Evolutionary conservation across 441 rosid genomes (phyloP).

Genomic region (Mallotus repandus): DNA sequence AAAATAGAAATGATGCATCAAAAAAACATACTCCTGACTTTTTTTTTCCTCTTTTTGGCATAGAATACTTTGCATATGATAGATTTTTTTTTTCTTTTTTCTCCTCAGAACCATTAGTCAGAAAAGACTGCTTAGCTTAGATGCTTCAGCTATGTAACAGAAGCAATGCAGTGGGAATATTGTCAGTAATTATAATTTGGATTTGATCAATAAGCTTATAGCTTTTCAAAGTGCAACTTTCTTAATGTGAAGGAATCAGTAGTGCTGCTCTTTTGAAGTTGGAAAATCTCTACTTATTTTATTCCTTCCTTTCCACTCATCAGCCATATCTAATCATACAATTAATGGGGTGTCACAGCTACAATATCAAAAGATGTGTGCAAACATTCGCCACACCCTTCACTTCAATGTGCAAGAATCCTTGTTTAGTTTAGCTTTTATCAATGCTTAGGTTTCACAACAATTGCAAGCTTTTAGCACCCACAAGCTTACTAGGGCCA

Average conservation of each 20-base stretch:
- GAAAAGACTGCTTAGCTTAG: constrained; percentile 13
- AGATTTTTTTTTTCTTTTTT: no score
- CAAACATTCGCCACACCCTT: not conserved
- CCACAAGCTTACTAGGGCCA: no score
- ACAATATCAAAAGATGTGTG: not conserved
- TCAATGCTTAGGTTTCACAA: not conserved
- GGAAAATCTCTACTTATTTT: constrained; percentile 15
- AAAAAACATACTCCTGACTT: not conserved
- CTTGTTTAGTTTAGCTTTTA: not conserved
- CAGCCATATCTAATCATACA: no score
- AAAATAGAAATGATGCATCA: not conserved
- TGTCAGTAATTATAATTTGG: not conserved
- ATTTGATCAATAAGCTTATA: not conserved
- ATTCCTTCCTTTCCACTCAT: constrained; percentile 12
- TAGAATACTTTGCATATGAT: not conserved
- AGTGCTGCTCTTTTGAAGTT: not conserved
- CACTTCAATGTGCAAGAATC: not conserved
- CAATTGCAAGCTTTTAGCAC: no score
- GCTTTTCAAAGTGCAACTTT: constrained; percentile 1
- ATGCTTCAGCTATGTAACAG: constrained; percentile 1
- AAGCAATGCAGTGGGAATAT: constrained; percentile 12
- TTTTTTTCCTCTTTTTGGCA: not conserved
- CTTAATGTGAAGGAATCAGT: constrained; percentile 5
- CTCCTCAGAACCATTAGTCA: not conserved
- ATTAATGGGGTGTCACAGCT: no score